These are phyloP conservation scores for Manihot esculenta DNA, from an alignment of 441 rosid species.

Conservation along the genomic window DNA sequence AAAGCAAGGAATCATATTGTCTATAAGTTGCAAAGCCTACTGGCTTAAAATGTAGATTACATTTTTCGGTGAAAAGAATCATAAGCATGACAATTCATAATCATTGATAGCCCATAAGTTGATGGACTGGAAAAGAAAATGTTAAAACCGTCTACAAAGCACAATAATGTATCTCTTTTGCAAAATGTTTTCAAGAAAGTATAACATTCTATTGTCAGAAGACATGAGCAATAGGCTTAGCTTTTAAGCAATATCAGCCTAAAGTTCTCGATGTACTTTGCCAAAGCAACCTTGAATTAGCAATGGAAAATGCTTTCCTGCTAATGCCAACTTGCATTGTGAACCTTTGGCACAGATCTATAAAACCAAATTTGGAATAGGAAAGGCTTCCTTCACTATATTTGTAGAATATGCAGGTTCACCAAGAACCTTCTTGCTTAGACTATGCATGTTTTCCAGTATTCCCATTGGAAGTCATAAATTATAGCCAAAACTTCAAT, in stretches of 20 bases:
- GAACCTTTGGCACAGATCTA: neutral
- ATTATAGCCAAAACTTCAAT: neutral
- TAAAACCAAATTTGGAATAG: no score
- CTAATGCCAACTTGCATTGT: neutral
- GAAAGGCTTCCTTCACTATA: no score
- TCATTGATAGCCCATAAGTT: no score
- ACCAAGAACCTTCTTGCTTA: neutral
- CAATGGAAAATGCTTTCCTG: neutral
- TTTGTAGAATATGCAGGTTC: no score
- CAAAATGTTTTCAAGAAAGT: slow-evolving; percentile 11
- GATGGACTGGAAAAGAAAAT: no score
- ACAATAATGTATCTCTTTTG: neutral
- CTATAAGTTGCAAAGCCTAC: neutral
- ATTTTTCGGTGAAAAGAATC: neutral
- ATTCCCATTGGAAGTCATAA: neutral
- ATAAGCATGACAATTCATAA: neutral
- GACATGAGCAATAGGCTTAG: neutral
- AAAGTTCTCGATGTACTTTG: neutral
- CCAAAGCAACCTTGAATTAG: neutral
- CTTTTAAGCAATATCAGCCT: neutral
- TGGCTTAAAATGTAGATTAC: neutral
- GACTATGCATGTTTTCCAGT: neutral
- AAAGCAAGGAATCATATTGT: neutral
- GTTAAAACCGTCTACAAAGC: neutral
- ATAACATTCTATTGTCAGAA: neutral